These are phyloP conservation scores for Coniochaeta prunicola DNA, from an alignment of 2,329 filamentous ascomycete species.

Conservation along the genomic window DNA sequence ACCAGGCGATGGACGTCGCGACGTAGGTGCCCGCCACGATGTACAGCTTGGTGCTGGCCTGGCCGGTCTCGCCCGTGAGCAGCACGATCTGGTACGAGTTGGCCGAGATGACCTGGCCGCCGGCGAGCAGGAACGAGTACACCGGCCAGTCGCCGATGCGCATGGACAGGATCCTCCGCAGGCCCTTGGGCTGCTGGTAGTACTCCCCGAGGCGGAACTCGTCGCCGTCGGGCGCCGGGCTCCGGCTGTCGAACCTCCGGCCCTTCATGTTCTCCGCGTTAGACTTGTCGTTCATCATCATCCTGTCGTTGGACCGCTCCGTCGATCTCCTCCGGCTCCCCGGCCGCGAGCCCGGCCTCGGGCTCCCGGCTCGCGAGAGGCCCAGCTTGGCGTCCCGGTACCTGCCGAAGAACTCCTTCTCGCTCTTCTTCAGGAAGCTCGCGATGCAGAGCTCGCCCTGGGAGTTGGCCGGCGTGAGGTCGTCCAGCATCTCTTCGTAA, in stretches of 20 bases:
- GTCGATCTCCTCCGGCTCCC: slow-evolving; percentile 28
- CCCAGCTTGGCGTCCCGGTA: slow-evolving; percentile 53
- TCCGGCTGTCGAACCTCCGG: background rate
- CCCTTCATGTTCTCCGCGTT: slow-evolving; percentile 6
- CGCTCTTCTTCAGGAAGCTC: slow-evolving; percentile 54
- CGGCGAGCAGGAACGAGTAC: slow-evolving; percentile 53
- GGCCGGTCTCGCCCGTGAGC: slow-evolving; percentile 55
- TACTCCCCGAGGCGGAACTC: slow-evolving; percentile 49
- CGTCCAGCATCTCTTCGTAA: slow-evolving; percentile 50
- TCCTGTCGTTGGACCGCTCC: slow-evolving; percentile 16
- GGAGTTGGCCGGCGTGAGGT: slow-evolving; percentile 46
- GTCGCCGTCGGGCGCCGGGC: slow-evolving; percentile 29
- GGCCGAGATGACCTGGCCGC: slow-evolving; percentile 56
- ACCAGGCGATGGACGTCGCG: slow-evolving; percentile 52
- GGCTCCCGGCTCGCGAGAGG: slow-evolving; percentile 31
- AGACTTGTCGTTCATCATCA: background rate
- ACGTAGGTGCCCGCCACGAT: slow-evolving; percentile 53
- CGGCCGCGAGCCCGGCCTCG: slow-evolving; percentile 15
- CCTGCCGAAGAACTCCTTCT: slow-evolving; percentile 59
- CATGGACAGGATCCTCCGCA: slow-evolving; percentile 40
- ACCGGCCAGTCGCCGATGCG: slow-evolving; percentile 56
- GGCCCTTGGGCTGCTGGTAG: slow-evolving; percentile 47
- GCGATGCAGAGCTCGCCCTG: slow-evolving; percentile 56
- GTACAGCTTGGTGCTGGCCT: slow-evolving; percentile 53
- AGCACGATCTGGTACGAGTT: slow-evolving; percentile 64